Conservation (phyloP, 2,329 filamentous ascomycete species). For the Exophiala alcalophila region DNA sequence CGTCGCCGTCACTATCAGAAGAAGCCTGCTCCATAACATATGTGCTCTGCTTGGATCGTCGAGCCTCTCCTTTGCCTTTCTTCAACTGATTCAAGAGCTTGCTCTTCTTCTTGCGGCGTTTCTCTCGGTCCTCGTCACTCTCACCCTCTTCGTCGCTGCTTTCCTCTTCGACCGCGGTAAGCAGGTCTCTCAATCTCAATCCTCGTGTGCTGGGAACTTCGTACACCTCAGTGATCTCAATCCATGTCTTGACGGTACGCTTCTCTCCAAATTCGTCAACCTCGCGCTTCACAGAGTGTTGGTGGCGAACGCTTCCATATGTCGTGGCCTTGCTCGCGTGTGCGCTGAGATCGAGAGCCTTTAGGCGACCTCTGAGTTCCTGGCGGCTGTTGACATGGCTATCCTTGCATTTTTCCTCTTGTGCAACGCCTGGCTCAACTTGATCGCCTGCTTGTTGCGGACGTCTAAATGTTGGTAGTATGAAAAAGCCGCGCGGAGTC, state of each 20-base stretch:
- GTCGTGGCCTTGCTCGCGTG: conserved; percentile 15
- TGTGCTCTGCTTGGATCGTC: no score
- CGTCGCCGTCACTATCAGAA: background rate
- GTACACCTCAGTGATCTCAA: conserved; percentile 21
- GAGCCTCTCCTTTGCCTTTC: conserved; percentile 23
- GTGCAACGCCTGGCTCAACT: background rate
- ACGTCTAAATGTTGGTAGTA: no score
- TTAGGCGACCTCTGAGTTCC: conserved; percentile 4
- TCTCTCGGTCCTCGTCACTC: background rate
- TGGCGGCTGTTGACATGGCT: no score
- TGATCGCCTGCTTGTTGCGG: no score
- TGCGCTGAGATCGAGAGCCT: conserved; percentile 8
- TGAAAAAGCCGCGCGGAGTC: no score
- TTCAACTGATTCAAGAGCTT: conserved; percentile 4
- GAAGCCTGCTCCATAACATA: no score
- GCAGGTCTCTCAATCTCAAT: conserved; percentile 12
- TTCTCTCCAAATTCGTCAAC: conserved; percentile 14
- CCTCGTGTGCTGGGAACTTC: conserved; percentile 8
- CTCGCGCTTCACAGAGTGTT: conserved; percentile 16
- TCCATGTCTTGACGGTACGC: conserved; percentile 22
- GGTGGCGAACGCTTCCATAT: conserved; percentile 13
- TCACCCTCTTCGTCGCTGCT: conserved; percentile 17
- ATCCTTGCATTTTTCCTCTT: no score
- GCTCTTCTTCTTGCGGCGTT: conserved; percentile 28
- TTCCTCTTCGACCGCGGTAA: conserved; percentile 13